Evolutionary conservation across 768 basidiomycete species (phyloP), one percentile per base, ranked within the genome.

Genomic region (Zangia roseola): DNA sequence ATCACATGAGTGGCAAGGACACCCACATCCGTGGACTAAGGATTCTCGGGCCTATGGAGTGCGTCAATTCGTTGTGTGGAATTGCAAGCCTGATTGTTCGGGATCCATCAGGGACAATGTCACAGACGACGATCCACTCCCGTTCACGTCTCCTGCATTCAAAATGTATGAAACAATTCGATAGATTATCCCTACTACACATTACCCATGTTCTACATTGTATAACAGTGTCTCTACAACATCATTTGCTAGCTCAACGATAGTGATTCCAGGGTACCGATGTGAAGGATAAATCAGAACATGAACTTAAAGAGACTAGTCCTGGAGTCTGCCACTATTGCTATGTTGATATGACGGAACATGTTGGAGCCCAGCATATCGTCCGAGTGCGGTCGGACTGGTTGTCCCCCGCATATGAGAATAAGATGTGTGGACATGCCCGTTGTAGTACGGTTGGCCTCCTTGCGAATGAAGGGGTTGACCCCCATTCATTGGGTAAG

Each of bases 1-100:
- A 98, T 63, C 94, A 98, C 63, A 88, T 97, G 86, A 97, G 94
- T 59, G 97, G 97, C 6, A 98, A 98, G 65, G 97, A 99, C 69
- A 98, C 97, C 9, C 97, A 99, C 71, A 90, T 99, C 16, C 83
- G 97, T 12, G 94, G 95, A 4, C 69, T 98, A 34, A 83, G 78
- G 30, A 78, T 97, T n/a, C 81, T 92, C 45, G 95, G 93, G 0
- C 89, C 92, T 3, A 68, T 83, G 7, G 88, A 87, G 94, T 94
- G 63, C 51, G 81, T 45, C 26, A 25, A 21, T 37, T 23, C 34
- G 4, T 30, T 34, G 1, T 24, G 10, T 33, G 2, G n/a, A 24
- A n/a, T 26, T n/a, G 19, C 5, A 8, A n/a, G 24, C 12, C 45
- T 56, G 28, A 53, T 28, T 39, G 24, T 25, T 35, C 53, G 21